Percentiles rank a stretch among this genome's conserved stretches.
Conservation (phyloP, 2,329 filamentous ascomycete species). For the Verticillium zaregamsianum region DNA sequence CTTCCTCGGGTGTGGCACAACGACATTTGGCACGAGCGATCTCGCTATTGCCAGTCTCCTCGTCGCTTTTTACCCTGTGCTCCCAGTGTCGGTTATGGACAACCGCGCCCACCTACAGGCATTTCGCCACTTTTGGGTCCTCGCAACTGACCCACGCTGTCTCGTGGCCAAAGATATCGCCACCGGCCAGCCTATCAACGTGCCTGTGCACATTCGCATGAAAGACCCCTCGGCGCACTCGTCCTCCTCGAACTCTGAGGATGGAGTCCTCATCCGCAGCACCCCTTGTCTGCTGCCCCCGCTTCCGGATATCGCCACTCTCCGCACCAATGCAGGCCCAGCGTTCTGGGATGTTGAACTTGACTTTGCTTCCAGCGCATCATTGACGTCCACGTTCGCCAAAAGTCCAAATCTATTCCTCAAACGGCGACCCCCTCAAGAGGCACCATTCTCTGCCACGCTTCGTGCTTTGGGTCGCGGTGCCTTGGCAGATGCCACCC, state of each 20-base stretch:
- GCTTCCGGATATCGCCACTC: slow-evolving; percentile 54
- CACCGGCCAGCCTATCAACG: slow-evolving; percentile 72
- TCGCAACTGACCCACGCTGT: slow-evolving; percentile 86
- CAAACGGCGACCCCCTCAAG: slow-evolving; percentile 63
- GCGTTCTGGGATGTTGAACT: slow-evolving; percentile 79
- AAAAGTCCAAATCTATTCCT: slow-evolving; percentile 71
- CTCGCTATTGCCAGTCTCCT: slow-evolving; percentile 81
- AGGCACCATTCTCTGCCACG: slow-evolving; percentile 68
- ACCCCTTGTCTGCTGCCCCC: slow-evolving; percentile 62
- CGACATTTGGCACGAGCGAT: slow-evolving; percentile 86
- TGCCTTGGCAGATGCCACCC: slow-evolving; percentile 17
- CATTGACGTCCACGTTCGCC: slow-evolving; percentile 60
- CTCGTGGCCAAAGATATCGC: slow-evolving; percentile 84
- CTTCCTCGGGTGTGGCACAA: slow-evolving; percentile 88
- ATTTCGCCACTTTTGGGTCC: slow-evolving; percentile 94
- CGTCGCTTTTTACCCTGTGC: slow-evolving; percentile 90
- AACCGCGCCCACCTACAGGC: slow-evolving; percentile 94
- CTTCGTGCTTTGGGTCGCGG: slow-evolving; percentile 63
- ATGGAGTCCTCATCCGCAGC: slow-evolving; percentile 31
- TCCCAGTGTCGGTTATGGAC: slow-evolving; percentile 84
- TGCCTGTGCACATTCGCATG: slow-evolving; percentile 65
- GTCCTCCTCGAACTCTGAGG: slow-evolving; percentile 11
- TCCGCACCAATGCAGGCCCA: slow-evolving; percentile 57
- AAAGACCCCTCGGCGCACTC: slow-evolving; percentile 32
- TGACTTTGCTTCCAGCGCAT: slow-evolving; percentile 62